Base-by-base conservation (phyloP, 441 rosid genomes). In the Syzygium malaccense region DNA sequence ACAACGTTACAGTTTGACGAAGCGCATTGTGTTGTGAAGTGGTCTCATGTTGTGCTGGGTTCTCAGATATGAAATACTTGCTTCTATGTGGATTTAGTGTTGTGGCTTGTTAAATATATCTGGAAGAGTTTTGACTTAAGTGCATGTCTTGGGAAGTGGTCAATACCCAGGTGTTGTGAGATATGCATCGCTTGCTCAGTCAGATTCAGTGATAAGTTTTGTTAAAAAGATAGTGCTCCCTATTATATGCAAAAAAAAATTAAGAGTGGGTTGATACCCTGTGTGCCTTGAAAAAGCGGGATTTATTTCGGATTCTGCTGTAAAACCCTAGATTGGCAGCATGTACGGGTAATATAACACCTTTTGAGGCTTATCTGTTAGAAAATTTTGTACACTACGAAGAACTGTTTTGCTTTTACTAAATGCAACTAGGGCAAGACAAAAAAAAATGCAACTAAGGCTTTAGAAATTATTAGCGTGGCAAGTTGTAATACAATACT, bases 1-100 rank as follows among this genome's bases (percentile, higher is more conserved):
- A 98, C 96, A 45, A 45, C 9, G 48, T 45, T 45, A 87, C 60
- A 1, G 66, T 28, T 2, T 58, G 3, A 28, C 32, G 3, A 26
- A 26, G 66, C 12, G 66, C 7, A 58, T 58, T 12, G 17, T 58
- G 66, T 5, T 58, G 3, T 12, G 30, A 58, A 58, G 3, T 58
- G 66, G 66, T 58, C 66, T 0, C 32, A 3, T 26, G 62, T 57
- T 25, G 30, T 58, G 0, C 30, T 26, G 30, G 17, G 32, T 58
- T 26, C 30, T 58, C 28, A 13, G 17, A 58, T 26, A 2, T 13
- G 4, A 58, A 25, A 28, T 57, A 57, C 15, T 58, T 5, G 30
- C 32, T 58, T 58, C 7, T 58, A 13, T 28, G 17, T 7, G 66
- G 66, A 58, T 58, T 26, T 30, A 13, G 66, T 26, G 30, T 5